Percentiles rank a stretch among this genome's conserved stretches.
Conservation (phyloP, 2,329 filamentous ascomycete genomes). For the Hyphodiscus sp. region DNA sequence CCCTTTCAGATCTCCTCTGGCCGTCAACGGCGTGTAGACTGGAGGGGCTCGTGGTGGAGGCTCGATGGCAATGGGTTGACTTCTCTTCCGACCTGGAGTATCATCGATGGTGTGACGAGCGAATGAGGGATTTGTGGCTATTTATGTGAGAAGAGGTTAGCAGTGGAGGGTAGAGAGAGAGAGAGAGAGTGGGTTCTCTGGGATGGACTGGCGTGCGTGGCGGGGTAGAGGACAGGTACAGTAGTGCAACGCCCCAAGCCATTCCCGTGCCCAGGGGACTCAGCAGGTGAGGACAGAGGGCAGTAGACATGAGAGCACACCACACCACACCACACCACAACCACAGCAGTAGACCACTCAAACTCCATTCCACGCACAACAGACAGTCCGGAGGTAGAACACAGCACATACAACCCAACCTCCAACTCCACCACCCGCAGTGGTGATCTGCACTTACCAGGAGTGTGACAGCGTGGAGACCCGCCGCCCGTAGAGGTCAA, state of each 20-base stretch:
- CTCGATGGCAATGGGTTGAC: conserved; percentile 46
- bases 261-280: not conserved
- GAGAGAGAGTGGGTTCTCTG: too few species aligned
- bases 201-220: not conserved
- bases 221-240: not conserved
- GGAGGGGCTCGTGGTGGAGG: conserved; percentile 38
- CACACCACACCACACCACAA: too few species aligned
- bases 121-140: conserved; percentile 1
- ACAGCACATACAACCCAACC: too few species aligned
- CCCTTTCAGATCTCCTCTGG: conserved; percentile 52
- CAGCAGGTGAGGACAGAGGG: too few species aligned
- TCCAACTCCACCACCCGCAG: too few species aligned
- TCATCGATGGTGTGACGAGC: conserved; percentile 2
- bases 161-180: too few species aligned
- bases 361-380: too few species aligned
- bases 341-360: too few species aligned
- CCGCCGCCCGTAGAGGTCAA: conserved; percentile 1
- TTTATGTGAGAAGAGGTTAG: conserved; percentile 6
- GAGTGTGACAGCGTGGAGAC: conserved; percentile 6
- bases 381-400: too few species aligned
- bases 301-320: too few species aligned
- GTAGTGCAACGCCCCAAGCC: conserved; percentile 2
- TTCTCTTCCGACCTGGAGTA: conserved; percentile 27
- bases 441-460: conserved; percentile 13
- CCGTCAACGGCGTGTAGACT: conserved; percentile 42